Base-by-base conservation (phyloP, 805 yeast species). In the Wickerhamomyces silvicola region DNA sequence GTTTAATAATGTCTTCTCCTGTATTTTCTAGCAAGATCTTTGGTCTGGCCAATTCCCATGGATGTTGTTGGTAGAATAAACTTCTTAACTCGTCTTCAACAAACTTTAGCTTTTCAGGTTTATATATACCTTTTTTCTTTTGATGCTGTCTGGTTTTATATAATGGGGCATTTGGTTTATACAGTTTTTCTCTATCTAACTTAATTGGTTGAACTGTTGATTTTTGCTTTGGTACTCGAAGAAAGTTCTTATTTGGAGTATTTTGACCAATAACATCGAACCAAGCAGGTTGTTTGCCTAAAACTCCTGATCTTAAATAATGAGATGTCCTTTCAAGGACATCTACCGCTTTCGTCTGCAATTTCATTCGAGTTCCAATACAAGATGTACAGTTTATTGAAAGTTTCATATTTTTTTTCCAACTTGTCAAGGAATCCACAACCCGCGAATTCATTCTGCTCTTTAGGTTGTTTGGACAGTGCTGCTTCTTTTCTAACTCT, bases 41-140 rank as follows among this genome's bases (percentile, higher is more conserved):
- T 10, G 97, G 96, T 45, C 94, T 73, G 2, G 97, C 85, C 33
- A 88, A 65, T 60, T 92, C 98, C 98, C 98, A 92, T 6, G 98
- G 98, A 59, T 92, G 98, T 54, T 88, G 96, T 37, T 77, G 76
- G 58, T 80, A 90, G 52, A 92, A 92, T 16, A 82, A 65, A 28
- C 72, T 68, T 62, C 98, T 75, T 45, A 92, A 60, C 46, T 80
- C 76, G 59, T 92, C 98, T 57, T 90, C 70, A 5, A 62, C 51
- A 36, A 49, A 63, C 16, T 41, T 42, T 23, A 63, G 43, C 26
- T 43, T 42, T n/a, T 37, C 30, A 16, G 42, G 32, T 9, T 43
- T 41, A 24, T 32, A 44, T 13, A 36, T 28, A 36, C 41, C 36
- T 31, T 33, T 33, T 22, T 25, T 25, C 17, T 28, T 23, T 24